Percentiles rank a stretch among this genome's conserved stretches.
Evolutionary conservation across 2,329 filamentous ascomycete species (phyloP).

Genomic region (Hortaea werneckii): DNA sequence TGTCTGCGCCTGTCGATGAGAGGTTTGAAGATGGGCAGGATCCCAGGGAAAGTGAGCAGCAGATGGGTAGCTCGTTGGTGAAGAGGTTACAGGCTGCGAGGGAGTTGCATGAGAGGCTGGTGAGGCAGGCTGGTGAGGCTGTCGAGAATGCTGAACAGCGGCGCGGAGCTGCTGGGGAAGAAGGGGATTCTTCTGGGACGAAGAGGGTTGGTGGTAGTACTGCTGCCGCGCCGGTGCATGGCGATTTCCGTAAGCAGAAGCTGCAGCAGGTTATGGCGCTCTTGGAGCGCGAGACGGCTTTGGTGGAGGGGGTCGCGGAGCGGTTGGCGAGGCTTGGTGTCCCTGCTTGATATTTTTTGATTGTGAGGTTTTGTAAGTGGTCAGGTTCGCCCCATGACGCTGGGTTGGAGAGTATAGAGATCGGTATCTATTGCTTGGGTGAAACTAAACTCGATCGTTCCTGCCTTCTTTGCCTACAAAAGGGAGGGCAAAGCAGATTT

Average conservation of each 20-base stretch:
- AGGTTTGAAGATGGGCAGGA: background rate
- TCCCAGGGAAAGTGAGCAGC: background rate
- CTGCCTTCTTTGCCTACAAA: too few relatives aligned
- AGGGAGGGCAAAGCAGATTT: too few relatives aligned
- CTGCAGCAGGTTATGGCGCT: conserved; percentile 53
- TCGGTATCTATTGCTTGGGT: too few relatives aligned
- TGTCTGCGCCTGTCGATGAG: background rate
- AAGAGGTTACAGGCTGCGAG: background rate
- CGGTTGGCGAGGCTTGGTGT: conserved; percentile 34
- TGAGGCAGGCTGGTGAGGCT: conserved; percentile 20
- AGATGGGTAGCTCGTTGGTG: conserved; percentile 2
- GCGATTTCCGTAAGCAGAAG: conserved; percentile 49
- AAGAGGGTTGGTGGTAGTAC: background rate
- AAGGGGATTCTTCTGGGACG: conserved; percentile 31
- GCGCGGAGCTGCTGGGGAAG: conserved; percentile 17
- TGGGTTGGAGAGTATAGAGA: too few relatives aligned
- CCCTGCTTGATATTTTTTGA: background rate
- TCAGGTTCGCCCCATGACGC: too few relatives aligned
- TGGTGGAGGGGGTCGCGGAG: conserved; percentile 57
- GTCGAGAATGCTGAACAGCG: conserved; percentile 21
- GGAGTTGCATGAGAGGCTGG: conserved; percentile 11
- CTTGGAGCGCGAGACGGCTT: conserved; percentile 55
- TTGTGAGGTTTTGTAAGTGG: background rate
- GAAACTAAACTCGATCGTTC: too few relatives aligned
- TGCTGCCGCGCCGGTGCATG: background rate